These are phyloP conservation scores for Intubia oerlemansii DNA, from an alignment of 2,329 filamentous ascomycete species.

Conservation along the genomic window DNA sequence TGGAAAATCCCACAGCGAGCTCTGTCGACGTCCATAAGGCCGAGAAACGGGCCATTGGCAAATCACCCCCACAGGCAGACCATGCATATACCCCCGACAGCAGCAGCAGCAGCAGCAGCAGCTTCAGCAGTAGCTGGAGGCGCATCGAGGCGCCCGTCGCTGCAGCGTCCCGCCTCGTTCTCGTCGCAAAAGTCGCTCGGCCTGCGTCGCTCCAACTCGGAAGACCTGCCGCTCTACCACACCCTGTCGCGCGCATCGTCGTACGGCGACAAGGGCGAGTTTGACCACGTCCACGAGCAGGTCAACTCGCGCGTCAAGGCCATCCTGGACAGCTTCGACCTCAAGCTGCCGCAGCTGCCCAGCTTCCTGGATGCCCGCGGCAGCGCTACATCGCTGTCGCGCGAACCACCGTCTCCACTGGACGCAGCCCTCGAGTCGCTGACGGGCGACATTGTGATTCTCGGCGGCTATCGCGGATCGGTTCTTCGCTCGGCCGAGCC, in stretches of 20 bases:
- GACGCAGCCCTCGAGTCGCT: constrained; percentile 42
- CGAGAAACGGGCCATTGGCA: background rate
- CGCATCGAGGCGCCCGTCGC: background rate
- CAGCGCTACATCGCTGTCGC: background rate
- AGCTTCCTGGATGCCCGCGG: constrained; percentile 12
- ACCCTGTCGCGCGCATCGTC: constrained; percentile 61
- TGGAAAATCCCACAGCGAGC: no score
- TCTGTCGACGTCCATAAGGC: background rate
- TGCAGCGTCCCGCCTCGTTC: constrained; percentile 7
- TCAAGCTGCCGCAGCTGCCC: constrained; percentile 45
- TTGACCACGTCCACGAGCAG: constrained; percentile 61
- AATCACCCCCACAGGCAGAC: background rate
- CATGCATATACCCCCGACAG: background rate
- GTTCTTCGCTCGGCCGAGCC: constrained; percentile 67
- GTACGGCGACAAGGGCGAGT: constrained; percentile 63
- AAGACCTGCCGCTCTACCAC: constrained; percentile 60
- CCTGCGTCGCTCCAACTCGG: constrained; percentile 44
- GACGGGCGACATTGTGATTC: constrained; percentile 66
- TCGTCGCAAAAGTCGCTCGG: constrained; percentile 12
- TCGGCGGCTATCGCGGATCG: constrained; percentile 82
- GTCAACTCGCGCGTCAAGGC: constrained; percentile 81
- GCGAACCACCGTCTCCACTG: constrained; percentile 4
- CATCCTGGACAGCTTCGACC: constrained; percentile 71
- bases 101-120: constrained; percentile 7
- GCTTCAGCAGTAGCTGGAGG: no score